These are phyloP conservation scores for Ajuga reptans DNA, from an alignment of 305 asterid genomes.

Conservation along the genomic window DNA sequence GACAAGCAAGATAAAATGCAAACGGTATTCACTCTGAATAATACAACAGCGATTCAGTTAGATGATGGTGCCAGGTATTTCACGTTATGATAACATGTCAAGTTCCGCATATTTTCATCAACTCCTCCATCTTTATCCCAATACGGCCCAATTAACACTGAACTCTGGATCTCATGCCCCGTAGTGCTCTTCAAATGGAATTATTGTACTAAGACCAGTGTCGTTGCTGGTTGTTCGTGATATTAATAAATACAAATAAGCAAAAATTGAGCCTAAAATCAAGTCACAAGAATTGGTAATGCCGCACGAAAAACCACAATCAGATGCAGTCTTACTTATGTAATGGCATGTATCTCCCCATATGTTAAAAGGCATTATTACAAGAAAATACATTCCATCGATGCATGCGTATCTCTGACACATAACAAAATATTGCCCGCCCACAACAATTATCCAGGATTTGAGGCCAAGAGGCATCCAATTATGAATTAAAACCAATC, in stretches of 20 bases:
- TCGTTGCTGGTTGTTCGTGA: background rate
- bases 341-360: background rate
- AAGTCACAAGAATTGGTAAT: background rate
- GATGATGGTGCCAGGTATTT: background rate
- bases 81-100: background rate
- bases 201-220: background rate
- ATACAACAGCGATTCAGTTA: background rate
- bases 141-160: background rate
- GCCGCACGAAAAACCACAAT: background rate
- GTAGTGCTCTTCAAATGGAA: background rate
- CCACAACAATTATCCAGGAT: background rate
- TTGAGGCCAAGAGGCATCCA: background rate
- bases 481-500: background rate
- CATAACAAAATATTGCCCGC: background rate
- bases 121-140: background rate
- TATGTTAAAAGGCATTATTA: background rate
- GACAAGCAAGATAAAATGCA: background rate
- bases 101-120: background rate
- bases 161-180: background rate
- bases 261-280: background rate
- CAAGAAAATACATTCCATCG: background rate
- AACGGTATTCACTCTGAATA: background rate
- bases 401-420: background rate
- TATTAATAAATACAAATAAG: background rate
- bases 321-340: background rate